These are phyloP conservation scores for Neonectria ditissima DNA, from an alignment of 2,329 filamentous ascomycete genomes.

Conservation along the genomic window DNA sequence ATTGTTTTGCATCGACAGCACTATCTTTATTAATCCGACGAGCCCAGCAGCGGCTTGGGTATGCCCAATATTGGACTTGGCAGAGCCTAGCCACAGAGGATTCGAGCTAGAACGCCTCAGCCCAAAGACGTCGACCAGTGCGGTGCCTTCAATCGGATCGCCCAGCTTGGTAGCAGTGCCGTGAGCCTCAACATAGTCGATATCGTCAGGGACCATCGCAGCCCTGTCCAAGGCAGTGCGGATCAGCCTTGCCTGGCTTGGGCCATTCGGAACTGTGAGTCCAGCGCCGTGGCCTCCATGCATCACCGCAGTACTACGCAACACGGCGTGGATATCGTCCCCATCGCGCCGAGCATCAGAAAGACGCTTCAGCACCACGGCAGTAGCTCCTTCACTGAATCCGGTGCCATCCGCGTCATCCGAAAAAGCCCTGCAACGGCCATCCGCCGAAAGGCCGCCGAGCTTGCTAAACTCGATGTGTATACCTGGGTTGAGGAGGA, in stretches of 20 bases:
- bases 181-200: constrained; percentile 86
- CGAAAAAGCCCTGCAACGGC: constrained; percentile 52
- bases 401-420: constrained; percentile 34
- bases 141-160: constrained; percentile 83
- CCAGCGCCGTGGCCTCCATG: constrained; percentile 56
- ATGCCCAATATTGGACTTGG: constrained; percentile 75
- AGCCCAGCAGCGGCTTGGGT: constrained; percentile 71
- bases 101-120: neutral
- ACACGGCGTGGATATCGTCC: constrained; percentile 51
- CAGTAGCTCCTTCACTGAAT: constrained; percentile 33
- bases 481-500: constrained; percentile 30
- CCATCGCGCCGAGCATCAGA: constrained; percentile 56
- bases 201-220: constrained; percentile 21
- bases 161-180: constrained; percentile 89
- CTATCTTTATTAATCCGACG: constrained; percentile 69
- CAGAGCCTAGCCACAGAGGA: constrained; percentile 60
- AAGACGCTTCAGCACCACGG: constrained; percentile 57
- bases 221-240: constrained; percentile 25
- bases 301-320: constrained; percentile 50
- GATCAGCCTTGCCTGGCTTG: constrained; percentile 53
- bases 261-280: constrained; percentile 54
- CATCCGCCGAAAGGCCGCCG: constrained; percentile 30
- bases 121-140: constrained; percentile 70
- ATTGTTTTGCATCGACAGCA: constrained; percentile 32
- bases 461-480: constrained; percentile 31